Conservation (phyloP, 805 yeast species). For the Ogataea siamensis region DNA sequence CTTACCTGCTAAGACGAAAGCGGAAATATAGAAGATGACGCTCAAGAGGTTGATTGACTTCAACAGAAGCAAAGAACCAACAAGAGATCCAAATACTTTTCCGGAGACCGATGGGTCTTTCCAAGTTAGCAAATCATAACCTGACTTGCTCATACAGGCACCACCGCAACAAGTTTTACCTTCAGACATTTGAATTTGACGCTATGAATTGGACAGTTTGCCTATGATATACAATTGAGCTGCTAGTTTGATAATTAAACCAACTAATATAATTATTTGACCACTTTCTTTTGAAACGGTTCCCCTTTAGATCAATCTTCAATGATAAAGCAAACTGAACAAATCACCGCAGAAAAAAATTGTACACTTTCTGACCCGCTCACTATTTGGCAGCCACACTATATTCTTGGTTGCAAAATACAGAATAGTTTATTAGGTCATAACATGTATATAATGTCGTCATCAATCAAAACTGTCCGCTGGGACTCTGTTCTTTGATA, state of each 20-base stretch:
- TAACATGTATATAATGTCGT: conserved; percentile 1
- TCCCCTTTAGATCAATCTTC: conserved; percentile 9
- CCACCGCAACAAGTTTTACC: conserved; percentile 32
- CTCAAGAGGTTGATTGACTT: conserved; percentile 64
- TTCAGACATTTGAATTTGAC: conserved; percentile 13
- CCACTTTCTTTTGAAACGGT: conserved; percentile 5
- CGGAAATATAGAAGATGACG: conserved; percentile 57
- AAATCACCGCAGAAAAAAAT: conserved; percentile 14
- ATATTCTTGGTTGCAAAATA: conserved; percentile 1
- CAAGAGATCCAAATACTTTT: conserved; percentile 64
- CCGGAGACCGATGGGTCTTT: conserved; percentile 73
- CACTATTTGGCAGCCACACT: conserved; percentile 8
- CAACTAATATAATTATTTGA: not conserved
- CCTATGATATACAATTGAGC: conserved; percentile 1
- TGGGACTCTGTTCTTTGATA: conserved; percentile 4
- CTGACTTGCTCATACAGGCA: conserved; percentile 28
- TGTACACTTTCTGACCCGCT: not conserved
- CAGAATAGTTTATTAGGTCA: not conserved
- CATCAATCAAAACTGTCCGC: conserved; percentile 1
- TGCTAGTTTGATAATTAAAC: not conserved
- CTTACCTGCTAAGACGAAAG: conserved; percentile 47
- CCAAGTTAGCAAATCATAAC: conserved; percentile 60
- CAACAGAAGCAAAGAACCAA: conserved; percentile 52
- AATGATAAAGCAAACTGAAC: conserved; percentile 14
- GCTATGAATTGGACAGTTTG: not conserved